phyloP scores from a whole-genome alignment of 371 early-diverging fungal genomes.

The Funneliformis caledonium region DNA sequence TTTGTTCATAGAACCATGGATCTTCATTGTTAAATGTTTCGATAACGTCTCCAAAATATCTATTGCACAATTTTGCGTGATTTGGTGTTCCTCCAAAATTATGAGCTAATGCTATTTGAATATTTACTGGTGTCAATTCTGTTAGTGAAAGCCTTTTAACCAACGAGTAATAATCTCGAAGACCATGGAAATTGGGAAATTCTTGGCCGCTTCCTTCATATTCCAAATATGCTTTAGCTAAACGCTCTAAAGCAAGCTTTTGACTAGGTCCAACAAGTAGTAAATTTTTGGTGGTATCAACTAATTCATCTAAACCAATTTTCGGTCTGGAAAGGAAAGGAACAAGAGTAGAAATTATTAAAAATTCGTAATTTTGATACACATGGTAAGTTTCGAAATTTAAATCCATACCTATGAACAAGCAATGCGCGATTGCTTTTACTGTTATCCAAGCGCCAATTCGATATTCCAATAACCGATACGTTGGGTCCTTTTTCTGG shows the following conservation, averaged over 20 bases:
- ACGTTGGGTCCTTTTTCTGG: slow-evolving; percentile 34
- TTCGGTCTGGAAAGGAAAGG: neutral
- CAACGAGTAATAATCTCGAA: slow-evolving; percentile 37
- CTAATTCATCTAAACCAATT: slow-evolving; percentile 31
- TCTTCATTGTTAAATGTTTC: slow-evolving; percentile 8
- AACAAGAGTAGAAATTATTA: neutral
- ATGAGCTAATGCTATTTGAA: slow-evolving; percentile 28
- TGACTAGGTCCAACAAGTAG: neutral
- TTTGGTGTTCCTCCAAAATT: slow-evolving; percentile 40
- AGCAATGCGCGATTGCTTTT: slow-evolving; percentile 39
- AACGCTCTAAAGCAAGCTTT: neutral
- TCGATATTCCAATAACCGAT: slow-evolving; percentile 35
- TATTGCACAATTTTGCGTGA: neutral
- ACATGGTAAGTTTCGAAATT: neutral
- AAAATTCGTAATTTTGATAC: neutral
- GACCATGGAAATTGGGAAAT: slow-evolving; percentile 31
- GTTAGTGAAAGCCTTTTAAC: neutral
- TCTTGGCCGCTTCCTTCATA: slow-evolving; percentile 19
- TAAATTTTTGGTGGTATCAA: slow-evolving; percentile 16
- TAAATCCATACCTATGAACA: slow-evolving; percentile 14
- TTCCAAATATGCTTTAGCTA: slow-evolving; percentile 32
- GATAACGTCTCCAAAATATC: slow-evolving; percentile 9
- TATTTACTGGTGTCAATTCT: neutral
- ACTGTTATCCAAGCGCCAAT: slow-evolving; percentile 37
- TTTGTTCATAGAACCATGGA: neutral